These are phyloP conservation scores for Ilex asprella DNA, from an alignment of 257 asterid genomes.

Conservation along the genomic window DNA sequence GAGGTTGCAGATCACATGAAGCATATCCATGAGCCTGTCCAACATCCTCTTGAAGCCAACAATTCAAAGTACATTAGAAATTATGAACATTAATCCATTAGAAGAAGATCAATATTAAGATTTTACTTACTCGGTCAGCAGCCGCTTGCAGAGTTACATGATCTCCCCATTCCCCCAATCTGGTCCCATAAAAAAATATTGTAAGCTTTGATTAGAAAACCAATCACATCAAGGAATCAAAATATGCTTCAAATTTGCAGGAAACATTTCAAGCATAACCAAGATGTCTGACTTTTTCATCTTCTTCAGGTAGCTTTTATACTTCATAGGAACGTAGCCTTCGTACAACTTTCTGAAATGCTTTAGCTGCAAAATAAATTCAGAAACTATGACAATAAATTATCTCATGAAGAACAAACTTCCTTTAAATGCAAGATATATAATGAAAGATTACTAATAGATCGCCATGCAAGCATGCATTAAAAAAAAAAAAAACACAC, in stretches of 20 bases:
- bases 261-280: conserved; percentile 4
- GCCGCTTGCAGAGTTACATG: conserved; percentile 98
- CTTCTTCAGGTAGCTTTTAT: conserved; percentile 65
- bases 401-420: too few species aligned
- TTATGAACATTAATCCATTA: too few species aligned
- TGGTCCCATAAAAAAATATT: conserved; percentile 19
- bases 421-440: too few species aligned
- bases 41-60: too few species aligned
- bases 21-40: too few species aligned
- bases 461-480: too few species aligned
- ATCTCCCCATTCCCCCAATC: conserved; percentile 97
- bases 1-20: too few species aligned
- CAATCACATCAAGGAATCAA: not conserved
- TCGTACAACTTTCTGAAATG: conserved; percentile 60
- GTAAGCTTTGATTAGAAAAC: conserved; percentile 6
- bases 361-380: conserved; percentile 59
- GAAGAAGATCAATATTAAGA: not conserved
- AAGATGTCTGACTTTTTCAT: conserved; percentile 65
- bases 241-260: not conserved
- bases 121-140: conserved; percentile 72
- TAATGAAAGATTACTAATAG: not conserved
- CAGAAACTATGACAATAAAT: conserved; percentile 4
- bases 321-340: conserved; percentile 91
- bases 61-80: too few species aligned
- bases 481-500: too few species aligned